Base-by-base conservation (phyloP, 2,329 filamentous ascomycete species). In the Calonectria multiphialidica region DNA sequence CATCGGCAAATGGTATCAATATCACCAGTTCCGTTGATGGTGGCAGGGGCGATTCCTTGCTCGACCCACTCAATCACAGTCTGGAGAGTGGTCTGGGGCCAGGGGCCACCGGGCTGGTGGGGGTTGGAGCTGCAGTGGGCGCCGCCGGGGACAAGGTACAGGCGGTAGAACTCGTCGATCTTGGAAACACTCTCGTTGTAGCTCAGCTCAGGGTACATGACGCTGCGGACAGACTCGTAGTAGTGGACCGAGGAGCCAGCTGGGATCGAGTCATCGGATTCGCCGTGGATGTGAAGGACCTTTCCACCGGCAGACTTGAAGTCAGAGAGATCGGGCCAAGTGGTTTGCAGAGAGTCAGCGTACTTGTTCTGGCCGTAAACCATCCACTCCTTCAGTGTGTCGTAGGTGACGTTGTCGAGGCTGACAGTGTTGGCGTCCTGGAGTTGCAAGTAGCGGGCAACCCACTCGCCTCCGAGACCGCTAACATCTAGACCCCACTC, bases 231-330 rank as follows among this genome's bases (percentile, higher is more conserved):
- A 9, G 87, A 84, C 64, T 90, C 83, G 16, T 85, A 87, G 83
- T 90, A 91, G 76, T 86, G 87, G 3, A 90, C 85, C 0, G 88
- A 90, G 0, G 87, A 89, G 6, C 84, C 87, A 1, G 89, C 79
- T 3, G 89, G 89, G 71, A 91, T 82, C 15, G 83, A 86, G 21
- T 83, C 80, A 78, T 91, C 89, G 0, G 85, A 86, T 79, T 91
- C 88, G 68, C 88, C 89, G 79, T 91, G 89, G 81, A 86, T 89
- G 79, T 90, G 88, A 9, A 91, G 81, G 12, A 91, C 80, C 78
- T 91, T 91, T 53, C 88, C 89, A 33, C 89, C 89, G 0, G 83
- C 77, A 3, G 82, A 71, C 45, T 87, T 82, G 82, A 90, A 90
- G 12, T 82, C 75, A 0, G 85, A 87, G 0, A 91, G 83, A 72